Evolutionary conservation across 2,329 filamentous ascomycete species (phyloP), one percentile per base, ranked within the genome.

Genomic region (Cadophora sp.): DNA sequence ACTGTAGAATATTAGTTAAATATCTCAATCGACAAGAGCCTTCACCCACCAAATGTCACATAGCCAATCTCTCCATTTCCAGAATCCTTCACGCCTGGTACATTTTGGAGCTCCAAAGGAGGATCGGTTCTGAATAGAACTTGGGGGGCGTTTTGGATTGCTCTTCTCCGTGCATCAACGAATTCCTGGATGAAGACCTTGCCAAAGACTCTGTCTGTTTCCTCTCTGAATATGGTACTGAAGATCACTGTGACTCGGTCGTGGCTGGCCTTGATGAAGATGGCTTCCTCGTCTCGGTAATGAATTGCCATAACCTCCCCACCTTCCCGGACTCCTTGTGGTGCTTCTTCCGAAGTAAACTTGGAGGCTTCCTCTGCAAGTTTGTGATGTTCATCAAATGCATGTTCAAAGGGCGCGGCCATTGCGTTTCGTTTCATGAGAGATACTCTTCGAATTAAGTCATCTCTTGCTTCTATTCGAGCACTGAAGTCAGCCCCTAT

Each of bases 111-210:
- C 81, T 99, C 96, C 59, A 99, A 85, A 3, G 96, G 96, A 36
- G 95, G 92, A 73, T 99, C 96, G 76, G 95, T 97, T 75, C 93
- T 87, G 87, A 97, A 99, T 30, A 99, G 85, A 20, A 99, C 96
- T 81, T 99, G 96, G 0, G 96, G 96, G 20, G 96, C 96, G 80
- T 99, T 99, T 82, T 99, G 96, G 71, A 99, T 97, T 22, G 94
- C 94, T 82, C 96, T 90, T 79, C 94, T 88, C 79, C 96, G 87
- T 9, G 96, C 96, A 81, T 99, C 96, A 66, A 98, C 96, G 73
- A 99, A 99, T 81, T 99, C 96, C 82, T 97, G 94, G 74, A 99
- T 89, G 78, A 99, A 99, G 16, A 99, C 94, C 82, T 97, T 98
- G 74, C 96, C 96, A 76, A 97, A 99, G 66, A 99, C 93, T 69